Evolutionary conservation across 2,329 filamentous ascomycete species (phyloP).

Genomic region (Scorias spongiosa): DNA sequence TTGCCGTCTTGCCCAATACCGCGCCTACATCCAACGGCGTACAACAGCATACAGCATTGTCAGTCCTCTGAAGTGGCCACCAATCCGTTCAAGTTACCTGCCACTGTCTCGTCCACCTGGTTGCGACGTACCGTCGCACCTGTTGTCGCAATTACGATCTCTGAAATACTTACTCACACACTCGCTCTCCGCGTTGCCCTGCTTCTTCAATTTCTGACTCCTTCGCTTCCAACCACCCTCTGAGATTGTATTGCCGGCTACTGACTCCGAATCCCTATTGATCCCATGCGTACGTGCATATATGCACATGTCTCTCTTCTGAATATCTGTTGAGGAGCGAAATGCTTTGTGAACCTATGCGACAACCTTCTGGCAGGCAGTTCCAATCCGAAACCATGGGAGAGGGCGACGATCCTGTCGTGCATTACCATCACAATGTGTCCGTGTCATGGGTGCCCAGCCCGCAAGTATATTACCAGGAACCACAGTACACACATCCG

Average conservation of each 20-base stretch:
- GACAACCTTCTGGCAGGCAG: slow-evolving; percentile 1
- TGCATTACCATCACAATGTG: not conserved
- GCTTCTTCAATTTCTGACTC: not conserved
- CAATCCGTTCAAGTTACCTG: no score
- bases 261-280: no score
- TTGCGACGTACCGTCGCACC: not conserved
- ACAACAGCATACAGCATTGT: no score
- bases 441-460: slow-evolving; percentile 3
- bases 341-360: slow-evolving; percentile 9
- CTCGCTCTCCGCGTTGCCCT: not conserved
- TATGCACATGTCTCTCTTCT: not conserved
- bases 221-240: not conserved
- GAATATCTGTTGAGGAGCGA: not conserved
- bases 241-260: no score
- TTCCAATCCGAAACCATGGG: slow-evolving; percentile 11
- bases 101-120: not conserved
- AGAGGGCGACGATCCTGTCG: slow-evolving; percentile 11
- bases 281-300: not conserved
- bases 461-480: slow-evolving; percentile 8
- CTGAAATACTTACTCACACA: not conserved
- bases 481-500: slow-evolving; percentile 28
- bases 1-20: no score
- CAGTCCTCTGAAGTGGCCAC: no score
- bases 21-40: no score
- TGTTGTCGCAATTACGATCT: not conserved